phyloP scores from a whole-genome alignment of 1,284 basidiomycete species.

The Rhodotorula sp. region DNA sequence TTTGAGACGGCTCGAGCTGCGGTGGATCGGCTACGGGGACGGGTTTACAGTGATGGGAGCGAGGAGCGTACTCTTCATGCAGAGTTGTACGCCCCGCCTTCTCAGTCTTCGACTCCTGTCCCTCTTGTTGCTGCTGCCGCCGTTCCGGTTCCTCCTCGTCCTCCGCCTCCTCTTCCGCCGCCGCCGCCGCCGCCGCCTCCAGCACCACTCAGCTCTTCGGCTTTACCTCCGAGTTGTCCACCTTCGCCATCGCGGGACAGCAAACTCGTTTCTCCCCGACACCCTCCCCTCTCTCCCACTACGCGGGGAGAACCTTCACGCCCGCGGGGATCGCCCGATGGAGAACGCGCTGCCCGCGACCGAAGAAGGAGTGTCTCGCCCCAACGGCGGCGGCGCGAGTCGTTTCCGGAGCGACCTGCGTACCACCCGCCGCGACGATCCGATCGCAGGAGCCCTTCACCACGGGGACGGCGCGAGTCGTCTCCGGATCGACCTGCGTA shows the following conservation, averaged over 20 bases:
- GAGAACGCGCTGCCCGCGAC: neutral
- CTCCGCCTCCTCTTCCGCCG: no score
- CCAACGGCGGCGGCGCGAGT: no score
- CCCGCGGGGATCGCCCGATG: neutral
- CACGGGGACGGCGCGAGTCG: no score
- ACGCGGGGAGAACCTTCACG: no score
- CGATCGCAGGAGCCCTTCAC: no score
- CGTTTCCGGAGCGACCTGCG: no score
- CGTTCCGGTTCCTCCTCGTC: no score
- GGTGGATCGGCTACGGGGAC: neutral
- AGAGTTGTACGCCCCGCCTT: neutral
- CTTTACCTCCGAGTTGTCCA: neutral
- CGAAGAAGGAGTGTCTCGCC: neutral
- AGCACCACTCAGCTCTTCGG: neutral
- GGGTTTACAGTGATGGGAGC: neutral
- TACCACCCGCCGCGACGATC: no score
- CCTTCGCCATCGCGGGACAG: neutral
- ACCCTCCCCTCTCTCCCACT: no score
- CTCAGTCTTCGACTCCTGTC: neutral
- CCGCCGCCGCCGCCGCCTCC: neutral
- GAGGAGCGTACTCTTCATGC: neutral
- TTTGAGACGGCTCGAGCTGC: neutral
- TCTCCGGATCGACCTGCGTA: no score
- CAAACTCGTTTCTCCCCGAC: no score
- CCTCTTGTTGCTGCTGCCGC: no score